Base-by-base conservation (phyloP, 1,284 basidiomycete genomes). In the Veloboletus limbatus region DNA sequence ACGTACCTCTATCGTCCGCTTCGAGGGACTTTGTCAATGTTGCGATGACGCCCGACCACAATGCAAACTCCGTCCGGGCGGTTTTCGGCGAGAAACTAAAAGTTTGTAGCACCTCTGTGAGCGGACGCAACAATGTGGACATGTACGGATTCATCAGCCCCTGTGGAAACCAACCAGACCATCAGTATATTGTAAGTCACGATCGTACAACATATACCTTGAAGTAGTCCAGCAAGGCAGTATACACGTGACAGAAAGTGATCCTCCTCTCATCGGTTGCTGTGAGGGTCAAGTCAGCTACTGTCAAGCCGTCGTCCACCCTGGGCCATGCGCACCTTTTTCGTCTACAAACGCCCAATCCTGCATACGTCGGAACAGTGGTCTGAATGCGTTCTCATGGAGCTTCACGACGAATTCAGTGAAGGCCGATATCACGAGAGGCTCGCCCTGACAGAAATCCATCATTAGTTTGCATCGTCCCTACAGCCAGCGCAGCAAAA, bases 341-440 rank as follows among this genome's bases (percentile, higher is more conserved):
- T 75, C 74, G 44, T 76, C 73, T 2, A 72, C 76, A 53, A 95
- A 95, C 0, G 93, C 93, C 96, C 97, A 99, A 66, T 99, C 96
- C 62, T 92, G 95, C 54, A 95, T 70, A 51, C 86, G 85, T 50
- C 94, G 82, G 76, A 97, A 97, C 16, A 98, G 71, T 2, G 96
- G 96, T 55, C 85, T 83, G 83, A 99, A 98, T 0, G 88, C 79
- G 0, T 84, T 81, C 62, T 99, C 97, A 60, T 96, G 97, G 42
- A 99, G 76, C 69, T 97, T 97, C 52, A 93, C 81, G 9, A 95
- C 90, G 14, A 98, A 73, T 62, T 95, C 88, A 18, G 88, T 75
- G 75, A 97, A 98, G 3, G 92, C 85, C 2, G 75, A 69, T 51
- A 92, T 77, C n/a, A 75, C 66, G 18, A 65, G 60, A n/a, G 64